These are phyloP conservation scores for Trichoderma koningii DNA, from an alignment of 2,329 filamentous ascomycete species.

Conservation along the genomic window DNA sequence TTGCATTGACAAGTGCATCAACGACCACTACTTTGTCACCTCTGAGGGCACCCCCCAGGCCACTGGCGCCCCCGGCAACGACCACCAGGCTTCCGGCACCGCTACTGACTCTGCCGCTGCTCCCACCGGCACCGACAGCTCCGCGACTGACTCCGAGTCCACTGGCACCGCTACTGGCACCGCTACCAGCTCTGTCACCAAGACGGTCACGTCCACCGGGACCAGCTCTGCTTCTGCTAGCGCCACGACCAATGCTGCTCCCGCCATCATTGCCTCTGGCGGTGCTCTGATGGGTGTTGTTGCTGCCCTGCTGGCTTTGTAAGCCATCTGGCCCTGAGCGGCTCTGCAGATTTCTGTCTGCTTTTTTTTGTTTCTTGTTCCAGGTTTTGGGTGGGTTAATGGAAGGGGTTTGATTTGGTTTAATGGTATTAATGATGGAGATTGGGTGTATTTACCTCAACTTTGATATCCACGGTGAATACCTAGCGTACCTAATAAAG, in stretches of 20 bases:
- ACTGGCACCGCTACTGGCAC: slow-evolving; percentile 30
- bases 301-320: slow-evolving; percentile 55
- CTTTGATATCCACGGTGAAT: slow-evolving; percentile 5
- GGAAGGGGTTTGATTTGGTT: slow-evolving; percentile 10
- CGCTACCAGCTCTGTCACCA: slow-evolving; percentile 24
- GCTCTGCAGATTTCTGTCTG: slow-evolving; percentile 3
- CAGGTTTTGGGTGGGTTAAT: slow-evolving; percentile 6
- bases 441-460: slow-evolving; percentile 16
- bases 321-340: slow-evolving; percentile 34
- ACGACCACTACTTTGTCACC: slow-evolving; percentile 50
- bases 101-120: slow-evolving; percentile 28
- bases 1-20: slow-evolving; percentile 52
- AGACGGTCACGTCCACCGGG: slow-evolving; percentile 28
- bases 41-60: slow-evolving; percentile 45
- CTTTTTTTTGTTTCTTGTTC: neutral
- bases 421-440: slow-evolving; percentile 8
- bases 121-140: slow-evolving; percentile 24
- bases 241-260: slow-evolving; percentile 30
- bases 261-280: slow-evolving; percentile 38
- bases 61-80: slow-evolving; percentile 38
- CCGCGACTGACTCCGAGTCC: slow-evolving; percentile 30
- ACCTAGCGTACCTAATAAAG: slow-evolving; percentile 4
- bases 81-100: slow-evolving; percentile 40
- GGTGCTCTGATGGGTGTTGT: slow-evolving; percentile 51
- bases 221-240: slow-evolving; percentile 31